Evolutionary conservation across 768 basidiomycete species (phyloP), one percentile per base, ranked within the genome.

Genomic region (Punctularia strigosozonata): DNA sequence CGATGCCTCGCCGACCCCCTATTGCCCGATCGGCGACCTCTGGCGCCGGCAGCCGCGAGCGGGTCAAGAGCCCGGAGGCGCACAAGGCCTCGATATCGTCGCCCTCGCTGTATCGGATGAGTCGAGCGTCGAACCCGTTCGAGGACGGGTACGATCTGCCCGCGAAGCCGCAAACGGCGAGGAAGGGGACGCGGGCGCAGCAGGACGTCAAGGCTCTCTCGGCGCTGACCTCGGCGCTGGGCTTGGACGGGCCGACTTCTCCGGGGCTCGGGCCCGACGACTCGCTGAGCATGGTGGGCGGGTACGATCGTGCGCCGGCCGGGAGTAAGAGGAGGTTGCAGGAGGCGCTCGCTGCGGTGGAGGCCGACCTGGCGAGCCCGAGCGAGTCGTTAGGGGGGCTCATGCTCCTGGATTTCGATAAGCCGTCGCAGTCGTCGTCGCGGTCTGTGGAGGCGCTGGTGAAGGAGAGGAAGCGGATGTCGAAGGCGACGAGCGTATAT

Each of bases 181-280:
- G 19, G 66, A 65, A 46, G 57, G 63, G 2, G 68, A 64, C 26
- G 62, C 68, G 21, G 63, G 61, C 44, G 58, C 67, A 37, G 67
- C 67, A 57, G 15, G 57, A 62, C 36, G 57, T 54, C 5, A 54
- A 56, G 36, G 64, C 64, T 15, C n/a, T n/a, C n/a, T n/a, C n/a
- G n/a, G n/a, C n/a, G n/a, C 48, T 66, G 22, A 53, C 64, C 4
- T 54, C 55, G 36, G 68, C 62, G 0, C 53, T 62, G n/a, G 62
- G 65, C 4, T 45, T 66, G 13, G 34, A 61, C 3, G 48, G 53
- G 17, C 57, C 65, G 33, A 65, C 71, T 13, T 75, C 71, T 5
- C 78, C 78, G 7, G 74, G 72, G 46, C 72, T 82, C 40, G 80
- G 75, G 50, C 80, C 80, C 4, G 81, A 84, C 41, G 81, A 83